Conservation (phyloP, 2,329 filamentous ascomycete species). For the Ophiocordyceps camponoti-rufipedis region DNA sequence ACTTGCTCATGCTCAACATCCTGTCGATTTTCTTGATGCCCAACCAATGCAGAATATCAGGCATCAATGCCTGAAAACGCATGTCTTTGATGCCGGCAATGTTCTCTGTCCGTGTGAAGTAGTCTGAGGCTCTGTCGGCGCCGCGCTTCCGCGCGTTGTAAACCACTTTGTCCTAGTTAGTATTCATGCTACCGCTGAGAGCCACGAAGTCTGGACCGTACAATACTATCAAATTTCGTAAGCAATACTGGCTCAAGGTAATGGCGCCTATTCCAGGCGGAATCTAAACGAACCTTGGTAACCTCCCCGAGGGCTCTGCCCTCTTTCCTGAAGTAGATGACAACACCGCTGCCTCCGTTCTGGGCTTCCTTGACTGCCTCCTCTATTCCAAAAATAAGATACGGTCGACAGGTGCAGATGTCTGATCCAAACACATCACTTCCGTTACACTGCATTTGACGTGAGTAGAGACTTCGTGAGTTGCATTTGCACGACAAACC, state of each 20-base stretch:
- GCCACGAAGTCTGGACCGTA: constrained; percentile 12
- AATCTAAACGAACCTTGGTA: constrained; percentile 51
- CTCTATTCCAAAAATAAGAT: constrained; percentile 91
- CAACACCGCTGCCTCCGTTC: constrained; percentile 79
- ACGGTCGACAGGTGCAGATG: constrained; percentile 91
- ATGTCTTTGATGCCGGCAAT: constrained; percentile 94
- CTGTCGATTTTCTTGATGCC: constrained; percentile 97
- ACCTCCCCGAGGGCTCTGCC: constrained; percentile 89
- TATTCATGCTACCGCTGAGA: background rate
- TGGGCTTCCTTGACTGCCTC: constrained; percentile 96
- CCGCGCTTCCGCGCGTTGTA: constrained; percentile 72
- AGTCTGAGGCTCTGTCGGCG: constrained; percentile 67
- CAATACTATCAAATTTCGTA: constrained; percentile 19
- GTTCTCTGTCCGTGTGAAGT: constrained; percentile 95
- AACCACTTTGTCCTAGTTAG: constrained; percentile 23
- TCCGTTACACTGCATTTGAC: constrained; percentile 71
- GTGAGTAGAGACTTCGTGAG: constrained; percentile 2
- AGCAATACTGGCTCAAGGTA: background rate
- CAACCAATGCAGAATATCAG: constrained; percentile 92
- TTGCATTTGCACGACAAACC: constrained; percentile 15
- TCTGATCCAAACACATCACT: constrained; percentile 96
- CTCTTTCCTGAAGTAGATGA: constrained; percentile 98
- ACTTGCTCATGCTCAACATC: constrained; percentile 98
- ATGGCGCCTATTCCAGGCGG: background rate
- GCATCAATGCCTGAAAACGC: constrained; percentile 97